Evolutionary conservation across 2,329 filamentous ascomycete genomes (phyloP).

Genomic region (Diaporthe helianthi): DNA sequence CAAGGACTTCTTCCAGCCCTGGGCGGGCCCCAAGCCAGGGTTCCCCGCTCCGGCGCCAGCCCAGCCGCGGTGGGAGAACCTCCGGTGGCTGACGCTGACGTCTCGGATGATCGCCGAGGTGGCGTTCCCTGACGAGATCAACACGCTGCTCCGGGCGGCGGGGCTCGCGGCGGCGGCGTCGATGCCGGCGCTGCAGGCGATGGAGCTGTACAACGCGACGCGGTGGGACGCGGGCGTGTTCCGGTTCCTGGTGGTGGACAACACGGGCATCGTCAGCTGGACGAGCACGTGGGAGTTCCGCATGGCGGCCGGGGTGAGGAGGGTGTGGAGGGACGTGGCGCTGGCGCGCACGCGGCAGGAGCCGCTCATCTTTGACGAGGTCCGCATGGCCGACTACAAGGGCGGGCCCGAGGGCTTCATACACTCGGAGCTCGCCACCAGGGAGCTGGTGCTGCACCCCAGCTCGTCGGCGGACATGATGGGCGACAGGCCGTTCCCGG

Average conservation of each 20-base stretch:
- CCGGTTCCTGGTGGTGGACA: constrained; percentile 37
- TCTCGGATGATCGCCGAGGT: constrained; percentile 37
- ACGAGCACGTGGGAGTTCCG: constrained; percentile 34
- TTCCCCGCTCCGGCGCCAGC: background rate
- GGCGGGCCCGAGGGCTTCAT: constrained; percentile 33
- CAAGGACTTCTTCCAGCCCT: constrained; percentile 39
- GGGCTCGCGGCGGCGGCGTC: constrained; percentile 38
- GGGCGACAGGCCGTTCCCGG: constrained; percentile 26
- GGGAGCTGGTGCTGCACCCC: constrained; percentile 31
- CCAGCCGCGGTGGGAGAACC: constrained; percentile 37
- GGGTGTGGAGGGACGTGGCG: constrained; percentile 34
- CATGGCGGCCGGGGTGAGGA: constrained; percentile 14
- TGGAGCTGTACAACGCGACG: constrained; percentile 42
- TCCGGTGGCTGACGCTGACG: constrained; percentile 40
- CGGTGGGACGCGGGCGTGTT: constrained; percentile 39
- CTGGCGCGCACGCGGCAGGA: constrained; percentile 27
- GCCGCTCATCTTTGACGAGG: constrained; percentile 31
- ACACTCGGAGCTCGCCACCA: constrained; percentile 31
- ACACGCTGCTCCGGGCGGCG: constrained; percentile 37
- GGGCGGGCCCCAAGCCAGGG: constrained; percentile 9
- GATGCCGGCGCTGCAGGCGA: constrained; percentile 39
- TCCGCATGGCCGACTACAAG: constrained; percentile 18
- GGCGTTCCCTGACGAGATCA: constrained; percentile 36
- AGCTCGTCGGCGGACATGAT: constrained; percentile 29
- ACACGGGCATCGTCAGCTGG: constrained; percentile 34